A percentile compares a stretch with the other conserved stretches of the same genome.
Evolutionary conservation across 1,284 basidiomycete species (phyloP).

Genomic region (Porodaedalea pini): DNA sequence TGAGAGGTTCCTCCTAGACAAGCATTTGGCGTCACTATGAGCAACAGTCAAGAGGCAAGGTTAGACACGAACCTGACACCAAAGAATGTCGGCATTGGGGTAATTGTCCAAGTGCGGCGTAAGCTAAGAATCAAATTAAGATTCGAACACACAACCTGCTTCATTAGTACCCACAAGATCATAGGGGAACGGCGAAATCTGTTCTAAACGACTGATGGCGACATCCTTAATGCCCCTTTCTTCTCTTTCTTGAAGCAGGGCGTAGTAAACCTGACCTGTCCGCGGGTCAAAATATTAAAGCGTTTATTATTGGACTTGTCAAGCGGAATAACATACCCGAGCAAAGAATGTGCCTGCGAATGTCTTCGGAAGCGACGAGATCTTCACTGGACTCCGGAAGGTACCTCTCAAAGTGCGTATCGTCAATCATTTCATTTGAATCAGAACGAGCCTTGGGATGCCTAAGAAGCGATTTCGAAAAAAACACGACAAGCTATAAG

Average conservation of each 20-base stretch:
- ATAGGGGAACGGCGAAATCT: conserved; percentile 95
- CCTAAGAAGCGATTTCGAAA: conserved; percentile 93
- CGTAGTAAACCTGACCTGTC: conserved; percentile 89
- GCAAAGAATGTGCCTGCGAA: conserved; percentile 90
- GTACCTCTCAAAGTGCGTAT: conserved; percentile 92
- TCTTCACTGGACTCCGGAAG: conserved; percentile 75
- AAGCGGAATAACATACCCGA: conserved; percentile 44
- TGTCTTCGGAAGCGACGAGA: conserved; percentile 79
- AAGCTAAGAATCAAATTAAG: conserved; percentile 41
- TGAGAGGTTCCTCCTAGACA: conserved; percentile 79
- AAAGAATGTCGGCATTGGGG: conserved; percentile 88
- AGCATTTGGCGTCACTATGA: conserved; percentile 5
- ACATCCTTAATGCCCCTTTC: conserved; percentile 88
- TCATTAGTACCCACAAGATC: conserved; percentile 55
- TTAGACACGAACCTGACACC: conserved; percentile 68
- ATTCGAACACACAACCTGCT: conserved; percentile 2
- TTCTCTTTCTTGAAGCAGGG: conserved; percentile 86
- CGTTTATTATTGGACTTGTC: conserved; percentile 11
- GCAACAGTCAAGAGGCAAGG: neutral
- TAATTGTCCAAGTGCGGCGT: conserved; percentile 92
- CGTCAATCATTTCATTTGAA: conserved; percentile 84
- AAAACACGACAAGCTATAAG: conserved; percentile 81
- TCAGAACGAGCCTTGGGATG: conserved; percentile 89
- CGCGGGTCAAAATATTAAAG: neutral
- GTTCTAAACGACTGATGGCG: conserved; percentile 92